A percentile compares a stretch with the other conserved stretches of the same genome.
Conservation (phyloP, 805 yeast species). For the Teunomyces tritomae region DNA sequence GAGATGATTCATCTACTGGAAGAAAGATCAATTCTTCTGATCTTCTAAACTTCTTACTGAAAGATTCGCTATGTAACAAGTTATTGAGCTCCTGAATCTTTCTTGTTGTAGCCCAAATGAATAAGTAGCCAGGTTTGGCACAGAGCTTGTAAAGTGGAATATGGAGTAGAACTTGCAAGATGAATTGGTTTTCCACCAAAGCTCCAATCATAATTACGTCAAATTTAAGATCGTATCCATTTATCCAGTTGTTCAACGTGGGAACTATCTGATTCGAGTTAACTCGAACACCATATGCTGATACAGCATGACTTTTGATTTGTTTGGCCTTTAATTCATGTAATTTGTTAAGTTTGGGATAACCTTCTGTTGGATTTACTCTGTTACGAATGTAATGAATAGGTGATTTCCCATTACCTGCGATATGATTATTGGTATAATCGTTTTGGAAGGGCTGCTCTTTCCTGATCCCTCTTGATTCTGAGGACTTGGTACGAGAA, state of each 20-base stretch:
- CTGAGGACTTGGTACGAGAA: constrained; percentile 3
- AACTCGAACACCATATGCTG: constrained; percentile 65
- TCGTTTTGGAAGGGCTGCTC: constrained; percentile 51
- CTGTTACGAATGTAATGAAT: constrained; percentile 64
- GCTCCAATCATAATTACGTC: constrained; percentile 94
- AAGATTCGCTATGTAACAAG: constrained; percentile 47
- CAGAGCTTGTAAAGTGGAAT: constrained; percentile 73
- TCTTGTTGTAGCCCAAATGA: constrained; percentile 82
- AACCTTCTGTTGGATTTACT: constrained; percentile 70
- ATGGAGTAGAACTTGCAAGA: constrained; percentile 57
- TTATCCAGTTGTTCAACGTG: constrained; percentile 60
- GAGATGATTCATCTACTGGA: constrained; percentile 63
- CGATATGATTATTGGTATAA: constrained; percentile 67
- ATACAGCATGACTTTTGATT: constrained; percentile 48
- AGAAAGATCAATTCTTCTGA: constrained; percentile 87
- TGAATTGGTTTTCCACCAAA: constrained; percentile 68
- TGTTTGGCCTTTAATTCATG: constrained; percentile 65
- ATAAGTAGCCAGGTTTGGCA: constrained; percentile 81
- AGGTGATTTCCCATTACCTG: constrained; percentile 56
- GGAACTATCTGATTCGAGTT: constrained; percentile 52
- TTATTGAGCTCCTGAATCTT: constrained; percentile 62
- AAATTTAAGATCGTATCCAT: constrained; percentile 57
- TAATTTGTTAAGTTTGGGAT: constrained; percentile 75
- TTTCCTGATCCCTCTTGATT: neutral
- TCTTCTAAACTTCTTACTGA: constrained; percentile 70